Conservation (phyloP, 768 basidiomycete species). For the Exidia glandulosa region DNA sequence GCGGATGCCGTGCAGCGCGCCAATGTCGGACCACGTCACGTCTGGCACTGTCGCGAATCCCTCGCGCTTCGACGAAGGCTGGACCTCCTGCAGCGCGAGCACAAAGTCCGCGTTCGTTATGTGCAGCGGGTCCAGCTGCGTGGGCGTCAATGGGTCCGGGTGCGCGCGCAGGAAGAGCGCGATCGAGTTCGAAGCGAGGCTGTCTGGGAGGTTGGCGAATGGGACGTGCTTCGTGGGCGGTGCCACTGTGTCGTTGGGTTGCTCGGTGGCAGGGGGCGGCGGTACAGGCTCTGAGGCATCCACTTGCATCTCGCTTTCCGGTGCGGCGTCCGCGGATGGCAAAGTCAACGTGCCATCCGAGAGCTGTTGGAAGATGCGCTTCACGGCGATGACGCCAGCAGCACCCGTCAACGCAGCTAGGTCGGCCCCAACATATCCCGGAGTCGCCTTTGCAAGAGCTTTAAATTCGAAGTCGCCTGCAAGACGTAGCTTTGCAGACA, state of each 20-base stretch:
- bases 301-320: constrained; percentile 31
- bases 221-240: constrained; percentile 14
- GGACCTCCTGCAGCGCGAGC: constrained; percentile 74
- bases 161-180: constrained; percentile 84
- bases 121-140: constrained; percentile 70
- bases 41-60: constrained; percentile 96
- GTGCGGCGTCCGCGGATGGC: constrained; percentile 26
- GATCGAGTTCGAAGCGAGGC: constrained; percentile 56
- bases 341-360: constrained; percentile 55
- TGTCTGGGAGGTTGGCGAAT: constrained; percentile 26
- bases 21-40: constrained; percentile 90
- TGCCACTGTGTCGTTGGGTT: too few species aligned
- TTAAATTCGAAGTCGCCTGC: constrained; percentile 83
- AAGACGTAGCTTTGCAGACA: constrained; percentile 74
- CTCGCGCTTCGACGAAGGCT: constrained; percentile 94
- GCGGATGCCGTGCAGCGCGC: constrained; percentile 75
- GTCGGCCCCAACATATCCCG: constrained; percentile 96
- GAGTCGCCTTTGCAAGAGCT: constrained; percentile 81
- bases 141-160: constrained; percentile 63
- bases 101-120: constrained; percentile 76
- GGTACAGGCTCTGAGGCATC: constrained; percentile 15
- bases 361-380: constrained; percentile 78
- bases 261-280: neutral
- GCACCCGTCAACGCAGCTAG: constrained; percentile 82
- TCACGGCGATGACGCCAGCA: constrained; percentile 92